Base-by-base conservation (phyloP, 768 basidiomycete genomes). In the Leccinum boreale region DNA sequence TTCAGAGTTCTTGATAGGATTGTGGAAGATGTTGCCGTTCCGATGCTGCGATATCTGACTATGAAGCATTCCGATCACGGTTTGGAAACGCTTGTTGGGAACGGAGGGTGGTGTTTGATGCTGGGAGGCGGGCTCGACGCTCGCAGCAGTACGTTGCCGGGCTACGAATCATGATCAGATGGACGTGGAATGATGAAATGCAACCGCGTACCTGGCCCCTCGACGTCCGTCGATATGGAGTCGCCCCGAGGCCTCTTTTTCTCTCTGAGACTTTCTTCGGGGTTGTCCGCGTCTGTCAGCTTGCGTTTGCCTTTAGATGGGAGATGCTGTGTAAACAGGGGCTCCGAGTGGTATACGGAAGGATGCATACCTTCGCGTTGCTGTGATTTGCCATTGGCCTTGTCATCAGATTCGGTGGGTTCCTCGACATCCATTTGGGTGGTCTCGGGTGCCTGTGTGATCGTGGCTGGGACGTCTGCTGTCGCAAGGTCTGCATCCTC, bases 21-120 rank as follows among this genome's bases (percentile, higher is more conserved):
- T 89, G 65, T 90, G 88, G 67, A 96, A 96, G 54, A 96, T 90
- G 60, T 87, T 92, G 52, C 92, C 94, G 63, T 90, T 90, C 36
- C 90, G 85, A 68, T 94, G 92, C 65, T 87, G 85, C 2, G 87
- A 86, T 58, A 96, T 93, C 59, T 87, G 85, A 14, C 86, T 84
- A 67, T 92, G 87, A 29, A 96, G 78, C 79, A 90, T 84, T 56
- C 80, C 79, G 52, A 97, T 91, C 39, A 94, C 84, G 53, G 82
- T 85, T 68, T 94, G 89, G 69, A 93, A 93, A 31, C 82, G 82
- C 61, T 89, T 90, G 66, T 84, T 78, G 8, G 85, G 71, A 21
- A 72, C 42, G 1, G 69, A 55, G 21, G 72, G 66, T 21, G 60
- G 63, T 10, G 60, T 63, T 61, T 61, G 56, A 31, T 62, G 62